A percentile compares a stretch with the other conserved stretches of the same genome.
These are phyloP conservation scores for Arctium minus DNA, from an alignment of 129 eudicot genomes.

Conservation along the genomic window DNA sequence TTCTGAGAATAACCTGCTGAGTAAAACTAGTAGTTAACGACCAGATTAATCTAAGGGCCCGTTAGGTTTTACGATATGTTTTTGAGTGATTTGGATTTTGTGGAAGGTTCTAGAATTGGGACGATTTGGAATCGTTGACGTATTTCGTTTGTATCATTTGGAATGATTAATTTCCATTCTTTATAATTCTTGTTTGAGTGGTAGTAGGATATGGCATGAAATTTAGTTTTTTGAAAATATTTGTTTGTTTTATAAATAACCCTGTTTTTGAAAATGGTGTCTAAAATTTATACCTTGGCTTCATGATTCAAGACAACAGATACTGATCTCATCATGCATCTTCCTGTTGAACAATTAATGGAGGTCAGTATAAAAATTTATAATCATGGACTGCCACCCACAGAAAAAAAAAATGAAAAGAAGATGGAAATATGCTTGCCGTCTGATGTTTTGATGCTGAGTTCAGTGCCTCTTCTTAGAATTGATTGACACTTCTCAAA, in stretches of 20 bases:
- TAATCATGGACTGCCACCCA: neutral
- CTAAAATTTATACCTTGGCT: slow-evolving; percentile 49
- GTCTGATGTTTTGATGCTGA: slow-evolving; percentile 55
- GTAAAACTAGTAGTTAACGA: neutral
- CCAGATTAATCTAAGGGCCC: neutral
- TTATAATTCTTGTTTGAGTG: too few relatives aligned
- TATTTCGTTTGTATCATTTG: too few relatives aligned
- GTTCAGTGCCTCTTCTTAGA: slow-evolving; percentile 62
- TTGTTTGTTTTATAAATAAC: neutral
- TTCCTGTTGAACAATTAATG: slow-evolving; percentile 48
- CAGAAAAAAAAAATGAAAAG: neutral
- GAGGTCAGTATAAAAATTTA: neutral
- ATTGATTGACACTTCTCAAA: slow-evolving; percentile 49
- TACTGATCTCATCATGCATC: slow-evolving; percentile 53
- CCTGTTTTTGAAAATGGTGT: neutral
- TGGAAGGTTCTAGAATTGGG: neutral
- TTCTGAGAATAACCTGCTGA: slow-evolving; percentile 66
- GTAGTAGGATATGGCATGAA: too few relatives aligned
- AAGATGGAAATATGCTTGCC: slow-evolving; percentile 34
- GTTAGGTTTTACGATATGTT: neutral
- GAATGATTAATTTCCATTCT: too few relatives aligned
- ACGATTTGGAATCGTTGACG: too few relatives aligned
- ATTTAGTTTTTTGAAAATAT: neutral
- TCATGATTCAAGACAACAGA: slow-evolving; percentile 57
- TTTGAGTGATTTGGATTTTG: neutral